Base-by-base conservation (phyloP, 257 asterid genomes). In the Eustoma russellianum region DNA sequence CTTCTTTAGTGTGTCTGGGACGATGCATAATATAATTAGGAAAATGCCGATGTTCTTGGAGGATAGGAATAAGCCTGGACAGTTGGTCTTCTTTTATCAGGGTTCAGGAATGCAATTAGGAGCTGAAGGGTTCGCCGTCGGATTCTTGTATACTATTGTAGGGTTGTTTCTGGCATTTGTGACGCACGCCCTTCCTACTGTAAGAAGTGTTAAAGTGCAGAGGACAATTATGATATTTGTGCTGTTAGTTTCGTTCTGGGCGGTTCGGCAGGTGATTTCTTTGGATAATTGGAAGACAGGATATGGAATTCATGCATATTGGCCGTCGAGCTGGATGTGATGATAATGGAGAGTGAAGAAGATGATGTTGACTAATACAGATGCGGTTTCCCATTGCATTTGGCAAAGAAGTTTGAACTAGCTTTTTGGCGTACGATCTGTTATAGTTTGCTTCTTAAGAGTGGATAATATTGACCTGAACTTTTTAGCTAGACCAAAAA, bases 251-350 rank as follows among this genome's bases (percentile, higher is more conserved):
- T 75, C 83, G 13, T 66, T 79, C 45, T 75, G 84, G 92, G 89
- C 94, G 0, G 94, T 88, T 34, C 69, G 66, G 69, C 83, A 83
- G 74, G 97, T 92, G 66, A 55, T 88, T 55, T 71, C 10, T 65
- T 73, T 92, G 81, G 95, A 92, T 75, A 92, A 88, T 50, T 92
- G 99, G 97, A 92, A 92, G 77, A 92, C 94, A 0, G 99, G 99
- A 46, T 92, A 88, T 55, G 81, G 88, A 0, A 64, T 92, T 57
- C 97, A 92, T 7, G 84, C 85, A 0, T 92, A 92, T 64, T 77
- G 85, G 91, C 99, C 97, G 59, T 67, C 94, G 2, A 70, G 85
- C 59, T 92, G 99, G 99, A 63, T 45, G 53, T 85, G 80, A 77
- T 72, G 53, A 51, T 24, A 24, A n/a, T 57, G 12, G 7, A 38